phyloP scores from a whole-genome alignment of 169 alveolate species.

The Pseudocohnilembus persalinus region DNA sequence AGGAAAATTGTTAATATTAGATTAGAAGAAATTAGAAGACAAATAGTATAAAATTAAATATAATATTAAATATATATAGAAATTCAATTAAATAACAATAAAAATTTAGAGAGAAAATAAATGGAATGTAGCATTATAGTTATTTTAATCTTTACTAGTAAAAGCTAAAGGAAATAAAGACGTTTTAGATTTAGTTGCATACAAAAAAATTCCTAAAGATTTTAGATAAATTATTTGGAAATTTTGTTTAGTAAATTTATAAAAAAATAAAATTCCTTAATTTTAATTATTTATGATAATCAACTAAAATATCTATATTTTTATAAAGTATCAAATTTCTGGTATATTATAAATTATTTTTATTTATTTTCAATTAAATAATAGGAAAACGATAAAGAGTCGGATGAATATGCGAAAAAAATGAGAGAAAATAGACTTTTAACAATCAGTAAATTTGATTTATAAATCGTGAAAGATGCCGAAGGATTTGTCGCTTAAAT shows the following conservation, averaged over 20 bases:
- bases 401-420: constrained; percentile 32
- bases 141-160: constrained; percentile 21
- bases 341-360: too few relatives aligned
- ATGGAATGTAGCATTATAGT: constrained; percentile 30
- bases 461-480: constrained; percentile 38
- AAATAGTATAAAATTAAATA: constrained; percentile 4
- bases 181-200: constrained; percentile 37
- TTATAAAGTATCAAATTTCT: too few relatives aligned
- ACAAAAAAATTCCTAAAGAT: constrained; percentile 37
- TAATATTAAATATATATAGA: too few relatives aligned
- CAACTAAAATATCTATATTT: too few relatives aligned
- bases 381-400: constrained; percentile 28
- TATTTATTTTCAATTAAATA: background rate
- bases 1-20: constrained; percentile 36
- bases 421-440: constrained; percentile 32
- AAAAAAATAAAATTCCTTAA: too few relatives aligned
- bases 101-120: constrained; percentile 34
- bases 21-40: constrained; percentile 51
- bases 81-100: background rate
- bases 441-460: constrained; percentile 46
- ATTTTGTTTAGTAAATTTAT: constrained; percentile 22
- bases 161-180: constrained; percentile 42
- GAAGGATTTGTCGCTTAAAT: constrained; percentile 36
- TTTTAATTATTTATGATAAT: too few relatives aligned
- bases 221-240: constrained; percentile 44